Percentiles rank a stretch among this genome's conserved stretches.
These are phyloP conservation scores for Entomortierella lignicola DNA, from an alignment of 192 early-diverging fungal genomes.

Conservation along the genomic window DNA sequence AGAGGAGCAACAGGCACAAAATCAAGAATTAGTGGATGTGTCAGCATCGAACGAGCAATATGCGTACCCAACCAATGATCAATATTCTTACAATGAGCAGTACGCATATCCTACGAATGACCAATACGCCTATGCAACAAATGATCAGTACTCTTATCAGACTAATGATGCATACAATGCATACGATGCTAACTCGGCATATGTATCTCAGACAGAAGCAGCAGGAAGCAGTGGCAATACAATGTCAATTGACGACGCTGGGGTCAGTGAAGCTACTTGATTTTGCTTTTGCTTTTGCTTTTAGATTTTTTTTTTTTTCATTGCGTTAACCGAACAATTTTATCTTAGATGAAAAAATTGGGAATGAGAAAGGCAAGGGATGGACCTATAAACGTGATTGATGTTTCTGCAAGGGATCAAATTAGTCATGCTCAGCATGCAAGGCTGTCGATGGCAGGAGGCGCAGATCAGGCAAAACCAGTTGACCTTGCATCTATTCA, in stretches of 20 bases:
- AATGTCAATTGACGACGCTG: background rate
- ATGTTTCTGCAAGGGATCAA: slow-evolving; percentile 40
- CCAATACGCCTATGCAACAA: slow-evolving; percentile 26
- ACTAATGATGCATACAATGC: slow-evolving; percentile 10
- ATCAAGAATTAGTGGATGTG: slow-evolving; percentile 17
- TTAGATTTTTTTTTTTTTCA: too few relatives aligned
- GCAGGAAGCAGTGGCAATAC: background rate
- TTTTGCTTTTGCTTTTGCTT: too few relatives aligned
- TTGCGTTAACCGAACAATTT: too few relatives aligned
- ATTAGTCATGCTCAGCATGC: slow-evolving; percentile 43
- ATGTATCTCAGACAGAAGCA: background rate
- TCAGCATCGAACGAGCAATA: slow-evolving; percentile 42
- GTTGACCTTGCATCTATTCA: slow-evolving; percentile 39
- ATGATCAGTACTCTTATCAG: slow-evolving; percentile 25
- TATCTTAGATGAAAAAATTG: slow-evolving; percentile 32
- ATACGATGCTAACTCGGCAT: background rate
- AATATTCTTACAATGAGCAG: slow-evolving; percentile 49
- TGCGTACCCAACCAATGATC: slow-evolving; percentile 37
- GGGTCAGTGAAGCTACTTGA: background rate
- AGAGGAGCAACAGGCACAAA: slow-evolving; percentile 23
- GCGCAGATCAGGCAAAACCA: slow-evolving; percentile 25
- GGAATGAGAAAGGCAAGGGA: slow-evolving; percentile 45
- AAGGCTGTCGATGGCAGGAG: slow-evolving; percentile 15
- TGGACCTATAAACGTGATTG: slow-evolving; percentile 39
- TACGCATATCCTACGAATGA: slow-evolving; percentile 43